A percentile compares a stretch with the other conserved stretches of the same genome.
Evolutionary conservation across 306 rosid species (phyloP).

Genomic region (Cucurbita moschata): DNA sequence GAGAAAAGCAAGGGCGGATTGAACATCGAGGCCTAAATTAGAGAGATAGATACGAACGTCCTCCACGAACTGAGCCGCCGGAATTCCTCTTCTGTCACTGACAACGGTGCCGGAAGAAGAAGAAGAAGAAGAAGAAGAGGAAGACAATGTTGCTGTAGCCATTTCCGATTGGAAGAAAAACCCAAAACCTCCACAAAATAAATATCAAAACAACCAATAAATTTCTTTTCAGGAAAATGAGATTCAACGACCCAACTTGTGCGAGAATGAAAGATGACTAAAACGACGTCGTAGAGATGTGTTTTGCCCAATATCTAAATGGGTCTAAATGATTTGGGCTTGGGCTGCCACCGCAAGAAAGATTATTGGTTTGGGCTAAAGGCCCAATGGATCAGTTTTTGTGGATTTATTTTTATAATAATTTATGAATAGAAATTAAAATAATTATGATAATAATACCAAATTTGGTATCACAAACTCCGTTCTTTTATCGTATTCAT

Average conservation of each 20-base stretch:
- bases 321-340: neutral
- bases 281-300: neutral
- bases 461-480: neutral
- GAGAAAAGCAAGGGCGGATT: slow-evolving; percentile 59
- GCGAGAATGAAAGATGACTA: neutral
- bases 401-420: neutral
- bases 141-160: slow-evolving; percentile 35
- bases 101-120: slow-evolving; percentile 18
- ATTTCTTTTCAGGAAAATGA: neutral
- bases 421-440: too few relatives aligned
- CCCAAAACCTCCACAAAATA: slow-evolving; percentile 2
- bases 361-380: neutral
- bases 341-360: neutral
- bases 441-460: too few relatives aligned
- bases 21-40: slow-evolving; percentile 48
- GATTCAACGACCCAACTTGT: neutral
- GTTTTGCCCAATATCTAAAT: neutral
- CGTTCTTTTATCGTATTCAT: neutral
- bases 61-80: slow-evolving; percentile 84
- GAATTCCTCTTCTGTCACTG: slow-evolving; percentile 82
- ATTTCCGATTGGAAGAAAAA: slow-evolving; percentile 12
- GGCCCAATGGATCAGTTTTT: neutral
- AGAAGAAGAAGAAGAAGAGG: neutral
- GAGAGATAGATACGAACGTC: slow-evolving; percentile 76
- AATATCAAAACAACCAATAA: neutral